These are phyloP conservation scores for Ophiosphaerella narmari DNA, from an alignment of 2,329 filamentous ascomycete genomes.

Conservation along the genomic window DNA sequence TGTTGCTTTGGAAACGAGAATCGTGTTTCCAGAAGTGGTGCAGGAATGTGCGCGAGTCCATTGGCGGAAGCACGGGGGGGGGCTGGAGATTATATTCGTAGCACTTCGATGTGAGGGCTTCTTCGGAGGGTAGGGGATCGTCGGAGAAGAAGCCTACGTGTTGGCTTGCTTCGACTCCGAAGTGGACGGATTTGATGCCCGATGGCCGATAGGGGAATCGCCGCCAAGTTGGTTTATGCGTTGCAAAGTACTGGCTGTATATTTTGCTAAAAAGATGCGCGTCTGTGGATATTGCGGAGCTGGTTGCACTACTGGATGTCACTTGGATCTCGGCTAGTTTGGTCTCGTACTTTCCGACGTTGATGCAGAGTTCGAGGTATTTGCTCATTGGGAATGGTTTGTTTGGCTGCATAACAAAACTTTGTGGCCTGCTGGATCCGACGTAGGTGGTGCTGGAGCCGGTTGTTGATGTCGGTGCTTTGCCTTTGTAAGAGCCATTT, in stretches of 20 bases:
- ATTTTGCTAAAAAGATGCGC: constrained; percentile 13
- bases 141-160: no score
- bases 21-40: constrained; percentile 16
- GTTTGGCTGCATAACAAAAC: no score
- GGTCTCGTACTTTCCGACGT: constrained; percentile 5
- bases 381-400: no score
- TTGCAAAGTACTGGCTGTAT: constrained; percentile 6
- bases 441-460: no score
- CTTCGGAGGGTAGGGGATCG: neutral
- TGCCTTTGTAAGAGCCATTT: no score
- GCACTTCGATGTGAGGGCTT: neutral
- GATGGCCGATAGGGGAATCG: constrained; percentile 8
- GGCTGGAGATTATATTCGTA: neutral
- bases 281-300: constrained; percentile 7
- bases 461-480: no score
- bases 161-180: neutral
- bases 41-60: constrained; percentile 14
- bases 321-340: constrained; percentile 13
- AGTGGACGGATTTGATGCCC: constrained; percentile 14
- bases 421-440: no score
- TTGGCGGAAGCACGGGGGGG: constrained; percentile 13
- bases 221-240: constrained; percentile 2
- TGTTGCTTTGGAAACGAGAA: constrained; percentile 1
- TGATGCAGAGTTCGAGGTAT: constrained; percentile 13
- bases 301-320: neutral